phyloP scores from a whole-genome alignment of 306 rosid genomes.

The Quercus gilva region DNA sequence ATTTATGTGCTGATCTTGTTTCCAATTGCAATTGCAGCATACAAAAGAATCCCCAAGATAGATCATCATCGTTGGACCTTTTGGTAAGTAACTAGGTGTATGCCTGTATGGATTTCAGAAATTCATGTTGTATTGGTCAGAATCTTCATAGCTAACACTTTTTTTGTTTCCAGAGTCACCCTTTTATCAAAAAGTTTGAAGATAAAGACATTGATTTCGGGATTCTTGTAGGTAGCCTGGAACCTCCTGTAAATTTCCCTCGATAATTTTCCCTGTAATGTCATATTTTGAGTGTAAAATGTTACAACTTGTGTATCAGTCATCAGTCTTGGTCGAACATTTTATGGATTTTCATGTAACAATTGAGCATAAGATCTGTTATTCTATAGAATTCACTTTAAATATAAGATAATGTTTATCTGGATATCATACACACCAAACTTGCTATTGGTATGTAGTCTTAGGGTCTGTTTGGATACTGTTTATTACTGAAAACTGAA shows the following conservation, averaged over 20 bases:
- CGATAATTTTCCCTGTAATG: constrained; percentile 40
- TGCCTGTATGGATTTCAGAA: not conserved
- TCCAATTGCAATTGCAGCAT: constrained; percentile 64
- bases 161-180: constrained; percentile 63
- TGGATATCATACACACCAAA: not conserved
- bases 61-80: constrained; percentile 85
- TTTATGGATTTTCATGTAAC: constrained; percentile 20
- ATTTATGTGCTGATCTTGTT: not conserved
- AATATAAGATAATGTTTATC: not conserved
- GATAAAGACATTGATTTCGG: constrained; percentile 90
- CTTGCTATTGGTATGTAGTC: not conserved
- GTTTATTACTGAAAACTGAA: too few species aligned
- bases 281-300: constrained; percentile 24
- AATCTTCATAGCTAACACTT: constrained; percentile 10
- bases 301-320: constrained; percentile 8
- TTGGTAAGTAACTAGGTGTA: constrained; percentile 56
- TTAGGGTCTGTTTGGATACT: not conserved
- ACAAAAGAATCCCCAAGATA: constrained; percentile 68
- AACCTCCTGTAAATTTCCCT: constrained; percentile 84
- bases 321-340: constrained; percentile 32
- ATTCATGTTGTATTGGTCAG: not conserved
- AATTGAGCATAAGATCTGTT: constrained; percentile 18
- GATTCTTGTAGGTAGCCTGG: constrained; percentile 85
- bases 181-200: constrained; percentile 96
- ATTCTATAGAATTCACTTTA: constrained; percentile 12